Base-by-base conservation (phyloP, 306 rosid genomes). In the Rosa lucieae region DNA sequence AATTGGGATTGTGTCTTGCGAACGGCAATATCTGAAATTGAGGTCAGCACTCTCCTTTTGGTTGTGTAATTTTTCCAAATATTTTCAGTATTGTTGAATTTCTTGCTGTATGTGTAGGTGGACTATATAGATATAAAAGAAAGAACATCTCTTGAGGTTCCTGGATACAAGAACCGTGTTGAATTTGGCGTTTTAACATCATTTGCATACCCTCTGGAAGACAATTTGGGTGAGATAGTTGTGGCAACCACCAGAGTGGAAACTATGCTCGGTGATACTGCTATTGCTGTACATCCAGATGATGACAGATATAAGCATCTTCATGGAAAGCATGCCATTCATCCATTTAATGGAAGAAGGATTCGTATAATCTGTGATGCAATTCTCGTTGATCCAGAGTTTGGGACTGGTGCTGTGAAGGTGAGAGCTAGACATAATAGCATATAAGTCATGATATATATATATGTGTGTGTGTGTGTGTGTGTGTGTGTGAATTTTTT, bases 381-480 rank as follows among this genome's bases (percentile, higher is more conserved):
- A 35, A 87, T 91, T 82, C 99, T 95, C 55, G 99, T 93, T 79
- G 97, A 95, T 88, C 96, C 90, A n/a, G 77, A 72, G 10, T 95
- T 95, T 43, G 98, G 99, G 47, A 95, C 98, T 14, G 99, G 98
- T 73, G 99, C 97, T 80, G 99, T 95, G 75, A 95, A 95, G 99
- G 99, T 95, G 85, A 70, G 81, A 21, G 61, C 26, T 82, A 39
- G 56, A 35, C 44, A 63, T 32, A 29, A 29, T 35, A 65, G 39
- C n/a, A 68, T 53, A 75, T 74, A 56, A 67, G 61, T 43, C 70
- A 62, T 29, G 40, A 29, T 62, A 29, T 17, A 52, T 14, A 15
- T 53, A 6, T 53, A n/a, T 23, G 26, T 23, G 26, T 23, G 26
- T 23, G 26, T 23, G 26, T 23, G 26, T 23, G 26, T 26, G 1